Evolutionary conservation across 1,139 yeast species (phyloP).

Genomic region (Candida sojae): DNA sequence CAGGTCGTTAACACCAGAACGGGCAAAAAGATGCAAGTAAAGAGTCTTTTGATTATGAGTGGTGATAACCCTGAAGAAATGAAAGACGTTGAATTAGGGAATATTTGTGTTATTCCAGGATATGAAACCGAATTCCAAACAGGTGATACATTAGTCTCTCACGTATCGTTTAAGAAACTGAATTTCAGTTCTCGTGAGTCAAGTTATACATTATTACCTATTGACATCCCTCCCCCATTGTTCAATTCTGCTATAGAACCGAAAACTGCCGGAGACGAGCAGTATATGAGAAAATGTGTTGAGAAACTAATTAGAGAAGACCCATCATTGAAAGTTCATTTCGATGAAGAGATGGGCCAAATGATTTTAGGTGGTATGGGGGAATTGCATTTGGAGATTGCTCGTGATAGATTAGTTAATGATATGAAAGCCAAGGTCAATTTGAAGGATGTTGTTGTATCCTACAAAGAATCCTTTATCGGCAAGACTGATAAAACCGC

Average conservation of each 20-base stretch:
- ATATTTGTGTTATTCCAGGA: constrained; percentile 87
- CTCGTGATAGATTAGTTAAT: constrained; percentile 70
- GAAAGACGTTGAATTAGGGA: constrained; percentile 63
- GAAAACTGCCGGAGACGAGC: constrained; percentile 73
- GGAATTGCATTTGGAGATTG: constrained; percentile 87
- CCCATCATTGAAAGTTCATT: constrained; percentile 29
- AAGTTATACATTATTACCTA: constrained; percentile 66
- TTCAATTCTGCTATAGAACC: constrained; percentile 89
- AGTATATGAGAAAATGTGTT: constrained; percentile 69
- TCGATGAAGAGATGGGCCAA: constrained; percentile 88
- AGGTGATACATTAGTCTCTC: constrained; percentile 83
- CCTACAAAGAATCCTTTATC: constrained; percentile 76
- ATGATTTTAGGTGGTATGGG: constrained; percentile 94
- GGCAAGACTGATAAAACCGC: constrained; percentile 5
- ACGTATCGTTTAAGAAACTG: constrained; percentile 40
- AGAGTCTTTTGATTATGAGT: constrained; percentile 78
- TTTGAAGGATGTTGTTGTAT: constrained; percentile 81
- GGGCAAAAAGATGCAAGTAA: constrained; percentile 64
- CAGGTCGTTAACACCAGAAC: constrained; percentile 69
- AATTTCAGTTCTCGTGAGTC: constrained; percentile 53
- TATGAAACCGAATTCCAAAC: constrained; percentile 72
- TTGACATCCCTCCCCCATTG: constrained; percentile 87
- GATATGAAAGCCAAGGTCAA: constrained; percentile 83
- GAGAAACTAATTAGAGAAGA: constrained; percentile 71
- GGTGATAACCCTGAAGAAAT: constrained; percentile 85